These are phyloP conservation scores for Sistotremastrum niveocremeum DNA, from an alignment of 768 basidiomycete species.

Conservation along the genomic window DNA sequence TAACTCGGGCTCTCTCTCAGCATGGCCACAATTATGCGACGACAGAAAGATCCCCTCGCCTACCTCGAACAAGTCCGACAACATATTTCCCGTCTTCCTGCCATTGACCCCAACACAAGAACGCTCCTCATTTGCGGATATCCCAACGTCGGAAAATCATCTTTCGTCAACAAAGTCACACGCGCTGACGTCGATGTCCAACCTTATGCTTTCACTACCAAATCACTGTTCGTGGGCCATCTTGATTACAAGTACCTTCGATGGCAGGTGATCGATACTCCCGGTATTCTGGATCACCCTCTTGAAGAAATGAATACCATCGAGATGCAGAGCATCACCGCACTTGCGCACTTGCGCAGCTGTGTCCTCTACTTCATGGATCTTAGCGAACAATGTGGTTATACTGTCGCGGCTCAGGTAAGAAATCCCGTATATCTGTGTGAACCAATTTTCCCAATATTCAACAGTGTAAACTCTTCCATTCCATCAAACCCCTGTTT, in stretches of 20 bases:
- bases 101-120: constrained; percentile 96
- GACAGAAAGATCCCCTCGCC: constrained; percentile 96
- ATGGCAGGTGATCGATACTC: constrained; percentile 99
- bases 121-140: constrained; percentile 97
- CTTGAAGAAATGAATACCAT: constrained; percentile 99
- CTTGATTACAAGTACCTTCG: constrained; percentile 98
- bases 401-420: constrained; percentile 91
- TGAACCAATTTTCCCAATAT: constrained; percentile 1
- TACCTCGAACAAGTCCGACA: constrained; percentile 99
- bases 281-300: constrained; percentile 94
- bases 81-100: constrained; percentile 95
- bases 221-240: constrained; percentile 96
- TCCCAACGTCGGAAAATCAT: constrained; percentile 98
- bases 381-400: constrained; percentile 95
- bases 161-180: constrained; percentile 99
- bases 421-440: constrained; percentile 9
- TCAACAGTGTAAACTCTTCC: constrained; percentile 87
- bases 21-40: constrained; percentile 98
- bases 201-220: constrained; percentile 98
- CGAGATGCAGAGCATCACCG: constrained; percentile 99
- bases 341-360: constrained; percentile 87
- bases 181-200: constrained; percentile 99
- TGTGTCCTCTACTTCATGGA: constrained; percentile 99
- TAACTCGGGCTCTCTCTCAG: constrained; percentile 24
- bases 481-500: constrained; percentile 98